These are phyloP conservation scores for Candida smagusa DNA, from an alignment of 1,139 yeast genomes.

Conservation along the genomic window DNA sequence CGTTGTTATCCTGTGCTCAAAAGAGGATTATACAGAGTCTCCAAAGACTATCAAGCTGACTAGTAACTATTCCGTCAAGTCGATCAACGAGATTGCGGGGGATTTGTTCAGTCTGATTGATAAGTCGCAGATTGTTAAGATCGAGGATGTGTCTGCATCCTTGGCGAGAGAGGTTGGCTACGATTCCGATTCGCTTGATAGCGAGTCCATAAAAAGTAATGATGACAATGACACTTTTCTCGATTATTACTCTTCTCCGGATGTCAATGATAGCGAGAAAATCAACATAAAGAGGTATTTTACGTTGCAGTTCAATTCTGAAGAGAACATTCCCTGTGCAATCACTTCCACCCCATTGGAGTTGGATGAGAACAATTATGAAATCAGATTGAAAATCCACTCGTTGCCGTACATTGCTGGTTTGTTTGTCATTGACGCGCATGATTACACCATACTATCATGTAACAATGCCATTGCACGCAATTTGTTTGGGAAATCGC, in stretches of 20 bases:
- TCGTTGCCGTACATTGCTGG: slow-evolving; percentile 88
- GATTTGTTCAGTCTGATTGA: slow-evolving; percentile 27
- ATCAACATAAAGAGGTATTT: slow-evolving; percentile 61
- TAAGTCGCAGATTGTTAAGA: slow-evolving; percentile 15
- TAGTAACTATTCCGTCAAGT: slow-evolving; percentile 25
- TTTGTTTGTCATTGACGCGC: slow-evolving; percentile 63
- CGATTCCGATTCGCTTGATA: slow-evolving; percentile 8
- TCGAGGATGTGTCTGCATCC: slow-evolving; percentile 32
- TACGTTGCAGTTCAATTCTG: slow-evolving; percentile 47
- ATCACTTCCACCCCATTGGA: slow-evolving; percentile 59
- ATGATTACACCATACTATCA: slow-evolving; percentile 47
- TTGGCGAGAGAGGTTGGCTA: slow-evolving; percentile 19
- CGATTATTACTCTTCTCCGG: slow-evolving; percentile 18
- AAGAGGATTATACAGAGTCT: slow-evolving; percentile 12
- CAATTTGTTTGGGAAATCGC: slow-evolving; percentile 68
- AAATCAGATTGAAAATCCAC: slow-evolving; percentile 58
- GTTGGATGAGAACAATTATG: slow-evolving; percentile 31
- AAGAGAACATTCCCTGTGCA: slow-evolving; percentile 63
- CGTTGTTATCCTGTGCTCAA: slow-evolving; percentile 43
- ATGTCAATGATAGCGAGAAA: slow-evolving; percentile 38
- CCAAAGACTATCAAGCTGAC: slow-evolving; percentile 1
- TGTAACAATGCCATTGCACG: slow-evolving; percentile 79
- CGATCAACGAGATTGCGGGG: slow-evolving; percentile 43
- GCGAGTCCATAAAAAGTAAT: slow-evolving; percentile 3
- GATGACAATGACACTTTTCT: slow-evolving; percentile 10